These are phyloP conservation scores for Bryum argenteum DNA, from an alignment of 225 moss, liverwort and hornwort species.

Conservation along the genomic window DNA sequence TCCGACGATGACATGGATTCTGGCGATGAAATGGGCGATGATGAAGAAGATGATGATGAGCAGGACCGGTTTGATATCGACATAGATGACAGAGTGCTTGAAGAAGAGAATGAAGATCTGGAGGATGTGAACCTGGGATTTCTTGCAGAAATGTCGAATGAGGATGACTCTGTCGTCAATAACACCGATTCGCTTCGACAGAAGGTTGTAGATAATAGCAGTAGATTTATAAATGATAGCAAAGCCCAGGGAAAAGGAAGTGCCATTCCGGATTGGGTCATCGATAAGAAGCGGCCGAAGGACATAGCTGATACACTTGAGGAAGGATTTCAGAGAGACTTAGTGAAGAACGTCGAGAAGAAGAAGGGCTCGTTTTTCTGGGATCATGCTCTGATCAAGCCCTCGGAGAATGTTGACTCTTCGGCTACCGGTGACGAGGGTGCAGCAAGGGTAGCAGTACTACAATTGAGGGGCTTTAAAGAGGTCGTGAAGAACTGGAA, in stretches of 20 bases:
- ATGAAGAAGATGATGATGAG: constrained; percentile 62
- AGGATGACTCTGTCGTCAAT: constrained; percentile 34
- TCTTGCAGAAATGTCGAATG: constrained; percentile 55
- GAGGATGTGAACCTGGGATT: constrained; percentile 67
- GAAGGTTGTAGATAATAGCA: constrained; percentile 33
- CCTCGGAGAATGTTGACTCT: constrained; percentile 26
- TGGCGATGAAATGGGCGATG: constrained; percentile 48
- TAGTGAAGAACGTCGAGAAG: constrained; percentile 38
- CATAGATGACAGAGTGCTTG: constrained; percentile 65
- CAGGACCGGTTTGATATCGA: constrained; percentile 54
- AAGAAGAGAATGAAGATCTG: constrained; percentile 75
- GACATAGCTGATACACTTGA: constrained; percentile 26
- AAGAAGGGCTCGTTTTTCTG: constrained; percentile 56
- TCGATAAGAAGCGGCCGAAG: constrained; percentile 35
- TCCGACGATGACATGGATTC: constrained; percentile 69
- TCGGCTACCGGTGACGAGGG: constrained; percentile 40
- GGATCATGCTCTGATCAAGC: constrained; percentile 58
- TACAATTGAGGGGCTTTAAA: constrained; percentile 58
- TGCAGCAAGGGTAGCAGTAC: constrained; percentile 49
- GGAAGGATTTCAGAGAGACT: constrained; percentile 19
- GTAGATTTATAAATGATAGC: constrained; percentile 27
- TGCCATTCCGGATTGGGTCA: constrained; percentile 62
- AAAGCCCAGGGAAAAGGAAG: constrained; percentile 22
- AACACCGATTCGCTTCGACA: constrained; percentile 20
- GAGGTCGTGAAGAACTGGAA: constrained; percentile 60